These are phyloP conservation scores for Myxozyma geophila DNA, from an alignment of 805 yeast species.

Conservation along the genomic window DNA sequence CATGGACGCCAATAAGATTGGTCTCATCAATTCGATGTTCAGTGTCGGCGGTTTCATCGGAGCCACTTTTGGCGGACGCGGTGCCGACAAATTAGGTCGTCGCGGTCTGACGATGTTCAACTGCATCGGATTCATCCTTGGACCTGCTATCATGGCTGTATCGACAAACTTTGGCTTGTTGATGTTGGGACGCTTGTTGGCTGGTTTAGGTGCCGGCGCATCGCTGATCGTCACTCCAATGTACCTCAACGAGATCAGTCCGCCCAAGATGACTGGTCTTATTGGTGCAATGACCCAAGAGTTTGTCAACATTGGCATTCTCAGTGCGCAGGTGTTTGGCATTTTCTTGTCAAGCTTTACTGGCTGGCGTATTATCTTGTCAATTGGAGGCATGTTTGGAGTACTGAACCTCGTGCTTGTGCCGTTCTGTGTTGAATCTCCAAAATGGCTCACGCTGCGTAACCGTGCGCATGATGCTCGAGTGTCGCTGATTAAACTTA, in stretches of 20 bases:
- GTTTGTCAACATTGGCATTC: conserved; percentile 81
- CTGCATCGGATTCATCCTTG: conserved; percentile 58
- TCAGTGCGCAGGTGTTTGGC: conserved; percentile 77
- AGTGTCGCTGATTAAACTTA: conserved; percentile 45
- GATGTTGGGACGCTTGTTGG: conserved; percentile 69
- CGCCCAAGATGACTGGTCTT: conserved; percentile 67
- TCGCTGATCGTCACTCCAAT: conserved; percentile 86
- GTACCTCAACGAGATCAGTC: conserved; percentile 79
- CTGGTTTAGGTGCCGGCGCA: conserved; percentile 87
- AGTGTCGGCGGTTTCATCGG: conserved; percentile 84
- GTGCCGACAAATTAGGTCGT: conserved; percentile 72
- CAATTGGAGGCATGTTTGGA: conserved; percentile 64
- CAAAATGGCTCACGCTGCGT: conserved; percentile 72
- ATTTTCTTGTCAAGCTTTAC: conserved; percentile 64
- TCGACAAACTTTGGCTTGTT: conserved; percentile 53
- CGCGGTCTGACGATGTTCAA: conserved; percentile 57
- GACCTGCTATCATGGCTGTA: conserved; percentile 63
- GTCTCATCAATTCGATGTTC: conserved; percentile 75
- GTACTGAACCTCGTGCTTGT: conserved; percentile 52
- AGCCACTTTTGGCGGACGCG: conserved; percentile 66
- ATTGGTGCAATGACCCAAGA: conserved; percentile 92
- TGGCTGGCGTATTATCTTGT: conserved; percentile 74
- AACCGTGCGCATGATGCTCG: conserved; percentile 54
- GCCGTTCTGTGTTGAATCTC: conserved; percentile 66
- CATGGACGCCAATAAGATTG: conserved; percentile 61